Evolutionary conservation across 306 rosid species (phyloP), one percentile per base, ranked within the genome.

Genomic region (Cicer yamashitae): DNA sequence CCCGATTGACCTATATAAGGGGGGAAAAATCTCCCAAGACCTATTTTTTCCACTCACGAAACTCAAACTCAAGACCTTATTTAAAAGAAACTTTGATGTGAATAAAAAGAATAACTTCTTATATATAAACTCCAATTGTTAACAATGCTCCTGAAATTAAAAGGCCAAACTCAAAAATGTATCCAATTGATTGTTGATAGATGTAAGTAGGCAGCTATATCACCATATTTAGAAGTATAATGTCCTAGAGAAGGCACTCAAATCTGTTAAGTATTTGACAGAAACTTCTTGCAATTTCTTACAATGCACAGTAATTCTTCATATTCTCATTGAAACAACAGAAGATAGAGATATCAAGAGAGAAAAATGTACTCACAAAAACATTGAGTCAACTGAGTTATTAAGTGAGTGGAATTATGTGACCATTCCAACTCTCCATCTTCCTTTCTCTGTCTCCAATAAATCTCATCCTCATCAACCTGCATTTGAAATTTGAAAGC

Each of bases 381-480:
- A 82, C 97, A 92, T 90, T 86, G 99, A 83, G 91, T 84, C 79
- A 92, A 78, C 79, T 92, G 96, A 8, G 87, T 74, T 84, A 90
- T 84, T 70, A 89, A 87, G 85, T 77, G 92, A 85, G 96, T 72
- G 87, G 96, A 90, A 90, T 82, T 74, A 79, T 82, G 88, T 73
- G 89, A 81, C 89, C 91, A 85, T 88, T 89, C 93, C 87, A 84
- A 84, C 84, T 92, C 92, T 69, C 83, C 84, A 22, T 84, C 87
- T 74, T 81, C 82, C 81, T 86, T 91, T 74, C 87, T 86, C 13
- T 71, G 85, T 79, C 91, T 90, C 91, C 96, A 81, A 58, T 84
- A 89, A 73, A 85, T 69, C 70, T 90, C 96, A 87, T 94, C 97
- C 85, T 90, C 92, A 67, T 91, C 92, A 79, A 90, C 97, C 96